Conservation (phyloP, 345 rosid species). For the Eucalyptus shirleyi region DNA sequence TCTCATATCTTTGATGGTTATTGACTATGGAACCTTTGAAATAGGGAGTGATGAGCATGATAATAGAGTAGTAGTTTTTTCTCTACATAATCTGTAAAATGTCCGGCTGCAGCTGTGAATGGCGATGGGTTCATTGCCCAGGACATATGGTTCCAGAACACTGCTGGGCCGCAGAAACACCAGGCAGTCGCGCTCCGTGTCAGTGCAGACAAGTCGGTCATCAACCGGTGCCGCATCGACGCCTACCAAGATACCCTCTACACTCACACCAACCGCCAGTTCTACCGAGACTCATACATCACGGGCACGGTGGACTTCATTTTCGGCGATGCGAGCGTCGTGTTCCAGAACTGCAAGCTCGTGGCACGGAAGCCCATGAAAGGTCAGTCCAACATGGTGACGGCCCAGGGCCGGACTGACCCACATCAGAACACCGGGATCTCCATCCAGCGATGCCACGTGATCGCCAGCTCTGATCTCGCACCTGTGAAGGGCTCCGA, state of each 20-base stretch:
- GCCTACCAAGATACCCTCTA: constrained; percentile 79
- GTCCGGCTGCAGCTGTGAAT: constrained; percentile 29
- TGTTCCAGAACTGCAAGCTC: constrained; percentile 54
- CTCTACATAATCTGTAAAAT: neutral
- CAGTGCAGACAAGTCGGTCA: constrained; percentile 64
- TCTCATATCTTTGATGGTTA: neutral
- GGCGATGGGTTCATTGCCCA: constrained; percentile 93
- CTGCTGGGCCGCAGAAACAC: constrained; percentile 67
- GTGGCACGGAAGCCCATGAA: constrained; percentile 31
- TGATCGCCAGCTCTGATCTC: constrained; percentile 19
- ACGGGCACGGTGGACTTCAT: constrained; percentile 80
- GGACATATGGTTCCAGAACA: constrained; percentile 69
- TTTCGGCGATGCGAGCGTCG: constrained; percentile 62
- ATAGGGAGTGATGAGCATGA: neutral
- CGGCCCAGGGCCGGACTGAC: neutral
- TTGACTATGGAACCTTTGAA: neutral
- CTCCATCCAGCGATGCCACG: neutral
- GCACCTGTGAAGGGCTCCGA: neutral
- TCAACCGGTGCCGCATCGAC: constrained; percentile 60
- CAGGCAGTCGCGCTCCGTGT: constrained; percentile 88
- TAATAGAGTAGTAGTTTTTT: neutral
- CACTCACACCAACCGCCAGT: constrained; percentile 57
- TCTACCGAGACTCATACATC: constrained; percentile 51
- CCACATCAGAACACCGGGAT: neutral
- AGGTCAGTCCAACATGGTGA: neutral